Conservation (phyloP, 2,329 filamentous ascomycete genomes). For the Gyromitra esculenta region DNA sequence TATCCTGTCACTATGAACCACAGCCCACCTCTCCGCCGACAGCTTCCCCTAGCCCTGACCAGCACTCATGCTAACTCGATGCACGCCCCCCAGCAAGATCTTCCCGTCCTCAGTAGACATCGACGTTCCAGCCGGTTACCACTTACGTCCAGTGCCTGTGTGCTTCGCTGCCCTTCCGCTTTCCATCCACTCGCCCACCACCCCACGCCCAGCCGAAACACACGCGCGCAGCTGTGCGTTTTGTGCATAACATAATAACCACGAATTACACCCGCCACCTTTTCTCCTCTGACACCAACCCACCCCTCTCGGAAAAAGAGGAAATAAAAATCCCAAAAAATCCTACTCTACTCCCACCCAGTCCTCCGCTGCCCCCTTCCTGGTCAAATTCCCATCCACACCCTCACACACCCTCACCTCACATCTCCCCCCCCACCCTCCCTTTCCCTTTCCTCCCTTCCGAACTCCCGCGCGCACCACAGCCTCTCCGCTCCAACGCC, state of each 20-base stretch:
- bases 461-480: constrained; percentile 52
- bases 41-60: constrained; percentile 41
- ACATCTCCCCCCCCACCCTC: constrained; percentile 17
- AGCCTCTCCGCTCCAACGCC: constrained; percentile 45
- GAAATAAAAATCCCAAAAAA: constrained; percentile 52
- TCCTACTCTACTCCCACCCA: constrained; percentile 33
- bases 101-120: constrained; percentile 40
- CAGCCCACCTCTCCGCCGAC: constrained; percentile 4
- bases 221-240: constrained; percentile 38
- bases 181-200: constrained; percentile 1
- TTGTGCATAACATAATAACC: constrained; percentile 44
- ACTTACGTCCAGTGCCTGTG: constrained; percentile 47
- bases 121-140: background rate
- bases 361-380: constrained; percentile 40
- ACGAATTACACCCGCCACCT: constrained; percentile 56
- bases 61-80: constrained; percentile 43
- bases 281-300: constrained; percentile 46
- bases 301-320: constrained; percentile 54
- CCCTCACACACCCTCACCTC: constrained; percentile 34
- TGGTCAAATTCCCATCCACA: constrained; percentile 36
- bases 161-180: background rate
- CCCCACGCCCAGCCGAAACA: constrained; percentile 33
- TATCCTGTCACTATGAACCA: constrained; percentile 38
- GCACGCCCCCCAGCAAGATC: constrained; percentile 45
- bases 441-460: constrained; percentile 47